These are phyloP conservation scores for Dendrothele bispora DNA, from an alignment of 768 basidiomycete genomes.

Conservation along the genomic window DNA sequence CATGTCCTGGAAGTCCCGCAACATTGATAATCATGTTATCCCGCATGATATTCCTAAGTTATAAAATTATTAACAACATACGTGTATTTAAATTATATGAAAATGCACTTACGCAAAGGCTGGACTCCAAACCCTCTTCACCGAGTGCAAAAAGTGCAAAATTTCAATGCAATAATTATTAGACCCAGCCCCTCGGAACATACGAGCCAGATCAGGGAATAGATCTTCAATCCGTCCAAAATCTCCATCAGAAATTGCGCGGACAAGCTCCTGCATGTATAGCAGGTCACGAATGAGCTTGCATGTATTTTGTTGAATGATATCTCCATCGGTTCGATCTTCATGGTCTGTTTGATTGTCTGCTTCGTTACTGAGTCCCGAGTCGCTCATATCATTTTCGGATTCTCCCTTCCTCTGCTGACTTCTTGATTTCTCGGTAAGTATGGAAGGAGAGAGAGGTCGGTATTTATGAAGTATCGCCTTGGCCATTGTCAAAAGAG, in stretches of 20 bases:
- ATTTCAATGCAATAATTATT: slow-evolving; percentile 1
- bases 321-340: too few relatives aligned
- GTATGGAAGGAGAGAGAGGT: background rate
- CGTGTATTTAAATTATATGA: too few relatives aligned
- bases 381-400: too few relatives aligned
- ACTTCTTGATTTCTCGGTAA: background rate
- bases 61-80: background rate
- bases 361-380: too few relatives aligned
- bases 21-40: slow-evolving; percentile 17
- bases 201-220: background rate
- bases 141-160: slow-evolving; percentile 3
- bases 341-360: too few relatives aligned
- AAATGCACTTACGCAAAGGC: slow-evolving; percentile 12
- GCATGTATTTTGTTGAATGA: slow-evolving; percentile 3
- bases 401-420: background rate
- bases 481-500: background rate
- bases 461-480: background rate
- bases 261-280: slow-evolving; percentile 6
- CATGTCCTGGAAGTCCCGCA: slow-evolving; percentile 13
- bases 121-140: slow-evolving; percentile 15
- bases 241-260: slow-evolving; percentile 15
- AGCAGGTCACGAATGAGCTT: slow-evolving; percentile 11
- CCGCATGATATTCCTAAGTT: slow-evolving; percentile 14
- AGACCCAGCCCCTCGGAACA: slow-evolving; percentile 2
- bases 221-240: slow-evolving; percentile 15